These are phyloP conservation scores for Populus hybrid DNA, from an alignment of 441 rosid species.

Conservation along the genomic window DNA sequence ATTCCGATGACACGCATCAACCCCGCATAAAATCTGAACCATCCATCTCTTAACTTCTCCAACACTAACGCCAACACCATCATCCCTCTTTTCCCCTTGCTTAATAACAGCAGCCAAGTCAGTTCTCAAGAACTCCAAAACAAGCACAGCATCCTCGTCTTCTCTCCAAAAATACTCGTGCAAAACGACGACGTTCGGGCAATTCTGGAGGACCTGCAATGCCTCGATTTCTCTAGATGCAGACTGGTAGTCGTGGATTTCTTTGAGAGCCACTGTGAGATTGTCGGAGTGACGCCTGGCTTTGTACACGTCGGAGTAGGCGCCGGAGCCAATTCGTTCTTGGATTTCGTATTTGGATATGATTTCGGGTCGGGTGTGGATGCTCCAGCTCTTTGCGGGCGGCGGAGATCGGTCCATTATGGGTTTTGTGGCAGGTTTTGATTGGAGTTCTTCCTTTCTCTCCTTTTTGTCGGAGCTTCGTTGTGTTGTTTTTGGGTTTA, in stretches of 20 bases:
- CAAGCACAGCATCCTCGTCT: constrained; percentile 94
- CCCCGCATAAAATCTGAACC: constrained; percentile 76
- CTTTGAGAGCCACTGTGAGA: constrained; percentile 83
- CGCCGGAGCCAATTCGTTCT: constrained; percentile 87
- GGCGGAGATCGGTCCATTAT: constrained; percentile 14
- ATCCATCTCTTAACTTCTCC: constrained; percentile 92
- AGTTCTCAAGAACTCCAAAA: constrained; percentile 69
- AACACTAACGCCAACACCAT: constrained; percentile 31
- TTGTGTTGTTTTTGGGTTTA: not conserved
- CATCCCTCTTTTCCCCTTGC: constrained; percentile 43
- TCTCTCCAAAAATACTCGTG: constrained; percentile 94
- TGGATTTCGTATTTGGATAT: constrained; percentile 80
- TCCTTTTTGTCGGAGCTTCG: not conserved
- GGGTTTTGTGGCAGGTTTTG: not conserved
- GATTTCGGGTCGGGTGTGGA: constrained; percentile 84
- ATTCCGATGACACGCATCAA: constrained; percentile 76
- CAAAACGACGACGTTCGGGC: constrained; percentile 71
- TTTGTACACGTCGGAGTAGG: constrained; percentile 91
- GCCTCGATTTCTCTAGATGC: constrained; percentile 95
- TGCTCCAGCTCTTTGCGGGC: constrained; percentile 92
- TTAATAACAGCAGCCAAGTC: constrained; percentile 65
- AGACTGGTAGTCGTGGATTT: constrained; percentile 92
- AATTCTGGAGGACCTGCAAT: constrained; percentile 61
- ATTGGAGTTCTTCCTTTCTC: not conserved
- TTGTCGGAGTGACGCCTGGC: constrained; percentile 78